Conservation (phyloP, 2,329 filamentous ascomycete species). For the Arachnopeziza araneosa region DNA sequence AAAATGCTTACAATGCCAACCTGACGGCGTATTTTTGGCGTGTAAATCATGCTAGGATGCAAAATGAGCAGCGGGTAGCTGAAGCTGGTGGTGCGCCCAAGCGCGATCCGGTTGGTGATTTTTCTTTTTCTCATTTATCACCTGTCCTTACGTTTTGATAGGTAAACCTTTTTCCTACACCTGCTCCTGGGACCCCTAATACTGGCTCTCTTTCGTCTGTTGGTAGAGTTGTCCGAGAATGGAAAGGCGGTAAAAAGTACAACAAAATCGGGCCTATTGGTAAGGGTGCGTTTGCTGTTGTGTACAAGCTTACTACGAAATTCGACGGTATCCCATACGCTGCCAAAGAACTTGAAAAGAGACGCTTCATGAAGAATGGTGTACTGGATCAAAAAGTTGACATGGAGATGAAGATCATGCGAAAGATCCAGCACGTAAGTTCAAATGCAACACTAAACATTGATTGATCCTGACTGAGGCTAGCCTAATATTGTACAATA, state of each 20-base stretch:
- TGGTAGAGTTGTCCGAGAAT: conserved; percentile 50
- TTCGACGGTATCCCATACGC: conserved; percentile 79
- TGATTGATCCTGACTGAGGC: conserved; percentile 17
- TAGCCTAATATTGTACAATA: conserved; percentile 87
- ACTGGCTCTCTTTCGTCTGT: conserved; percentile 12
- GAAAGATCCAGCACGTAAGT: conserved; percentile 72
- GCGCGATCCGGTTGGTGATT: conserved; percentile 22
- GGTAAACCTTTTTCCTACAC: conserved; percentile 26
- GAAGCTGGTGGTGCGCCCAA: conserved; percentile 5
- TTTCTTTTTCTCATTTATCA: background rate
- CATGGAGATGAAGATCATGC: conserved; percentile 97
- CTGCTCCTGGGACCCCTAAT: conserved; percentile 20
- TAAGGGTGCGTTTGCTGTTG: conserved; percentile 90
- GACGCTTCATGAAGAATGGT: conserved; percentile 88
- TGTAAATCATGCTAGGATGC: conserved; percentile 9
- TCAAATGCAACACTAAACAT: background rate
- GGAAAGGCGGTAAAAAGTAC: conserved; percentile 80
- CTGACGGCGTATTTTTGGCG: conserved; percentile 58
- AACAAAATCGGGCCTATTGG: conserved; percentile 79
- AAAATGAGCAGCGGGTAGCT: conserved; percentile 11
- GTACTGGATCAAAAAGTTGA: conserved; percentile 86
- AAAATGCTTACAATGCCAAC: conserved; percentile 62
- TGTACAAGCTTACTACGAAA: conserved; percentile 85
- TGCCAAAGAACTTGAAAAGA: conserved; percentile 92
- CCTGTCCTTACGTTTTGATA: conserved; percentile 9